Evolutionary conservation across 768 basidiomycete genomes (phyloP).

Genomic region (Leccinum variicolor): DNA sequence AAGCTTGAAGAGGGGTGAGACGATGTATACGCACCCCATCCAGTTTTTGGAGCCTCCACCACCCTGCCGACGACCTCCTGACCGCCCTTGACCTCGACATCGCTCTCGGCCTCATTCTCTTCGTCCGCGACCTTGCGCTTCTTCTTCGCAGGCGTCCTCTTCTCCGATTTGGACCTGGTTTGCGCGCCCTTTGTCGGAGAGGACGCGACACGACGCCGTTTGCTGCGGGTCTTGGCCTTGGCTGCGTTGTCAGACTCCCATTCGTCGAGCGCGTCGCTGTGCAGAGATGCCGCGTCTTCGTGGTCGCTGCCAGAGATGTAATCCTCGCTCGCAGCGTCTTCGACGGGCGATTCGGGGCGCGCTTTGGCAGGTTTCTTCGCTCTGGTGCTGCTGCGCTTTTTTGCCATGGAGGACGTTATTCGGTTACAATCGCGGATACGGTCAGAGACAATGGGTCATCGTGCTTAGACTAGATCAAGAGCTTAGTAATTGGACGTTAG

Average conservation of each 20-base stretch:
- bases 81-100: constrained; percentile 53
- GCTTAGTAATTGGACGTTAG: background rate
- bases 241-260: constrained; percentile 25
- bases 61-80: constrained; percentile 73
- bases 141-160: constrained; percentile 20
- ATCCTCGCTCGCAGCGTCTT: constrained; percentile 12
- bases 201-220: constrained; percentile 22
- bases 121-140: constrained; percentile 20
- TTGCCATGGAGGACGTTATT: constrained; percentile 11
- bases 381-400: constrained; percentile 14
- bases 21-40: constrained; percentile 50
- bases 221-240: constrained; percentile 9
- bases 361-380: background rate
- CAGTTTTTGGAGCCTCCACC: constrained; percentile 77
- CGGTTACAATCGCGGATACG: background rate
- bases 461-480: background rate
- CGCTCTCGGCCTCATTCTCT: constrained; percentile 34
- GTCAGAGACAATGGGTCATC: no score
- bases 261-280: constrained; percentile 48
- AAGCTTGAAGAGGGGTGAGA: background rate
- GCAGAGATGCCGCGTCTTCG: constrained; percentile 21
- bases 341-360: constrained; percentile 3
- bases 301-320: constrained; percentile 8
- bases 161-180: constrained; percentile 19
- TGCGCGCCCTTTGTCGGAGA: constrained; percentile 23